Evolutionary conservation across 768 basidiomycete genomes (phyloP).

Genomic region (Coprinopsis sp.): DNA sequence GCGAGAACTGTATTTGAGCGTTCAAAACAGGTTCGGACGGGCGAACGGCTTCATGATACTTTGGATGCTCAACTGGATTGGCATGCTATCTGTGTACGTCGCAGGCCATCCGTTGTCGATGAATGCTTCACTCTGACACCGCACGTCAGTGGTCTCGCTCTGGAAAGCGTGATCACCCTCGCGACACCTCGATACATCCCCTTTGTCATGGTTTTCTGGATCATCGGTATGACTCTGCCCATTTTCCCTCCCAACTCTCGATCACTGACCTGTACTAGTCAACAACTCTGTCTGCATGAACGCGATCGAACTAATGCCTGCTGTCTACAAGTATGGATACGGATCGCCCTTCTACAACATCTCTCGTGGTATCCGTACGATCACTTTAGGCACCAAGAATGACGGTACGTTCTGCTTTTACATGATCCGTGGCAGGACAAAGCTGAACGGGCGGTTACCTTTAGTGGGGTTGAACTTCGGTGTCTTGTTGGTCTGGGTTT

Average conservation of each 20-base stretch:
- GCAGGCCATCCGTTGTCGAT: background rate
- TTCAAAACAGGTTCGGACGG: slow-evolving; percentile 38
- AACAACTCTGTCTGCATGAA: slow-evolving; percentile 59
- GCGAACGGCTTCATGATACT: slow-evolving; percentile 56
- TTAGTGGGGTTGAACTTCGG: slow-evolving; percentile 57
- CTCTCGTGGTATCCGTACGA: slow-evolving; percentile 50
- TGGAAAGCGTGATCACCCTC: slow-evolving; percentile 58
- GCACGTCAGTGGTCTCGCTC: slow-evolving; percentile 59
- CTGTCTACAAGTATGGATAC: slow-evolving; percentile 61
- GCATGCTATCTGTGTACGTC: slow-evolving; percentile 56
- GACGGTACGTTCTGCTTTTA: slow-evolving; percentile 35
- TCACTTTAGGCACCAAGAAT: slow-evolving; percentile 66
- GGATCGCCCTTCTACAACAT: slow-evolving; percentile 72
- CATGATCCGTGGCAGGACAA: too few species aligned
- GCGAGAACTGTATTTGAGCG: background rate
- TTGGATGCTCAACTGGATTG: slow-evolving; percentile 67
- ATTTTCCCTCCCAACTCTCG: background rate
- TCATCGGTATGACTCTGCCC: slow-evolving; percentile 44
- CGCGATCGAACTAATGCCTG: slow-evolving; percentile 56
- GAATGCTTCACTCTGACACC: background rate
- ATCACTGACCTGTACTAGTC: slow-evolving; percentile 24
- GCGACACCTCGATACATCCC: slow-evolving; percentile 54
- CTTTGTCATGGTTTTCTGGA: slow-evolving; percentile 66
- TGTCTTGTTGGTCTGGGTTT: slow-evolving; percentile 49
- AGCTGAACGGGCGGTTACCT: background rate